Evolutionary conservation across 2,329 filamentous ascomycete species (phyloP).

Genomic region (Cladosporium austrohemisphaericum): DNA sequence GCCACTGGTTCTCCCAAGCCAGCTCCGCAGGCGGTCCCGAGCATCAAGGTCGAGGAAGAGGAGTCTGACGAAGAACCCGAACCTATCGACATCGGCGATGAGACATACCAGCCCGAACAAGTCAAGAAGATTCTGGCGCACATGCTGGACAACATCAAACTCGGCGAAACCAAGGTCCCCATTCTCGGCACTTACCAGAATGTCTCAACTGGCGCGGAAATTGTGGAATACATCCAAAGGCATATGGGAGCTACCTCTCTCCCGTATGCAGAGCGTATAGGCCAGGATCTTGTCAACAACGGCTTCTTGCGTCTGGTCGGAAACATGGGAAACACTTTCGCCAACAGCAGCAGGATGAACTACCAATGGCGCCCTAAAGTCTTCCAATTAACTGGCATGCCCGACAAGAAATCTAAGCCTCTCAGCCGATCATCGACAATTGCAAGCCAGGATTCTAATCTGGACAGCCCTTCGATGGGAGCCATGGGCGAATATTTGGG

Average conservation of each 20-base stretch:
- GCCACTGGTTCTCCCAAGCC: conserved; percentile 47
- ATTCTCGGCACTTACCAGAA: conserved; percentile 95
- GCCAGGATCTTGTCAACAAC: conserved; percentile 82
- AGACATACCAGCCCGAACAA: conserved; percentile 78
- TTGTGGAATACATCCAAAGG: conserved; percentile 91
- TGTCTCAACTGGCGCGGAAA: conserved; percentile 84
- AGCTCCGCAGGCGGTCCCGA: conserved; percentile 60
- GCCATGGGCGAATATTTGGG: conserved; percentile 80
- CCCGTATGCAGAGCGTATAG: conserved; percentile 88
- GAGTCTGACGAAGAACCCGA: conserved; percentile 64
- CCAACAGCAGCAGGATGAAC: conserved; percentile 94
- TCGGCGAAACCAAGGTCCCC: conserved; percentile 89
- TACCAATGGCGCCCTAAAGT: conserved; percentile 96
- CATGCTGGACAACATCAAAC: conserved; percentile 80
- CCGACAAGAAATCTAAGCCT: conserved; percentile 72
- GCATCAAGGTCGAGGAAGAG: conserved; percentile 75
- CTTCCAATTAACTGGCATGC: conserved; percentile 81
- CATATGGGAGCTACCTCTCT: conserved; percentile 80
- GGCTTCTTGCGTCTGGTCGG: conserved; percentile 88
- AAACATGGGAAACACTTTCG: conserved; percentile 91
- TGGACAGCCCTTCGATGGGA: conserved; percentile 77
- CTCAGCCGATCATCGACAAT: conserved; percentile 71
- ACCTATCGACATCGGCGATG: conserved; percentile 83
- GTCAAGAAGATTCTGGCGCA: conserved; percentile 85
- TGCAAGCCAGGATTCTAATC: conserved; percentile 45